phyloP scores from a whole-genome alignment of 208 protist species.

The Acanthamoeba castellanii region DNA sequence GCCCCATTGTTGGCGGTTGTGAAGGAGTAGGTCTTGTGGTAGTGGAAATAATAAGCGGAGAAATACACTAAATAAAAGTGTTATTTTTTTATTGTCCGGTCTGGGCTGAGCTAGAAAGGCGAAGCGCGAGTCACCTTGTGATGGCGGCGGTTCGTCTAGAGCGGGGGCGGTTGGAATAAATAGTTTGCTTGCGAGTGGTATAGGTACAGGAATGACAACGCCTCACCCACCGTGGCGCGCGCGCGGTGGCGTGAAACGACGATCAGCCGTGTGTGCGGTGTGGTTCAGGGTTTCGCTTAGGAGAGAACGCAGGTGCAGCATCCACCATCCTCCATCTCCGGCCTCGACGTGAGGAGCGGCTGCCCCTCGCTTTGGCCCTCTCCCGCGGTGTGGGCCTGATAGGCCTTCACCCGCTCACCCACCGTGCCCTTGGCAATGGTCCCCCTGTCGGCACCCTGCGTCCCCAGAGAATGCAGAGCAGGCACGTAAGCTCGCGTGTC shows the following conservation, averaged over 20 bases:
- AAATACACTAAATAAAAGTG: conserved; percentile 1
- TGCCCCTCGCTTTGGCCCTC: not conserved
- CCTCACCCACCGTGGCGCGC: no score
- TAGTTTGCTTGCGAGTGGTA: no score
- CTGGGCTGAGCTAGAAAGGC: no score
- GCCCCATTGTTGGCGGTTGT: not conserved
- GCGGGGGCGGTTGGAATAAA: no score
- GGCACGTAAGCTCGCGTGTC: not conserved
- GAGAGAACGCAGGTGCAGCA: conserved; percentile 32
- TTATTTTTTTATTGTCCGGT: not conserved
- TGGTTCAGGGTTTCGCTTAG: not conserved
- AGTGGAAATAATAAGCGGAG: not conserved
- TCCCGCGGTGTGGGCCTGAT: conserved; percentile 2
- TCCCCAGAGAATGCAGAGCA: not conserved
- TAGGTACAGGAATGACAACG: no score
- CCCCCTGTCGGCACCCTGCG: not conserved
- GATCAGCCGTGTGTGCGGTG: no score
- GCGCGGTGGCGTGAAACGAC: no score
- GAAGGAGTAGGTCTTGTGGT: not conserved
- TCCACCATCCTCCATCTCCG: not conserved
- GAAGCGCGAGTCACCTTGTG: no score
- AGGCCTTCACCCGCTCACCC: conserved; percentile 36
- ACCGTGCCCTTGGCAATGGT: conserved; percentile 34
- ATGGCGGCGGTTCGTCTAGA: no score
- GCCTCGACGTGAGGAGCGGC: not conserved